Evolutionary conservation across 2,329 filamentous ascomycete species (phyloP).

Genomic region (Microthyrium microscopicum): DNA sequence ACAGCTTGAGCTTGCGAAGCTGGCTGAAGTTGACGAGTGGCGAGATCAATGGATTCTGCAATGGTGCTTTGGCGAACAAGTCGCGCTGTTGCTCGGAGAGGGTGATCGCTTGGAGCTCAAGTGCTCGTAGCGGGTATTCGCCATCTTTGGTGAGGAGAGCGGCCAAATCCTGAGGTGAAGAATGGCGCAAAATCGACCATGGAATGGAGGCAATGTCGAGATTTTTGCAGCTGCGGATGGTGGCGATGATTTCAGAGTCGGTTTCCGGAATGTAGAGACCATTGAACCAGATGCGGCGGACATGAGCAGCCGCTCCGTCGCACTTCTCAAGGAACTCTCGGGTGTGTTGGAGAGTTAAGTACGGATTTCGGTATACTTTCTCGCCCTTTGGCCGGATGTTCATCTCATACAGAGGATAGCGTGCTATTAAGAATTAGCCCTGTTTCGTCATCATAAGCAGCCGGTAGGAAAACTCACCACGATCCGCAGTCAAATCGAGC

Average conservation of each 20-base stretch:
- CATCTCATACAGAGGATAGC: constrained; percentile 31
- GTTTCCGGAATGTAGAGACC: constrained; percentile 36
- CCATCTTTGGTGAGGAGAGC: constrained; percentile 25
- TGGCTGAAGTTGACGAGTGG: constrained; percentile 29
- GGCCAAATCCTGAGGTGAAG: constrained; percentile 30
- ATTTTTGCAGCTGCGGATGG: constrained; percentile 29
- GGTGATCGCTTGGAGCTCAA: constrained; percentile 35
- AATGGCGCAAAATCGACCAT: constrained; percentile 35
- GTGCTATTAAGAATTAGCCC: constrained; percentile 12
- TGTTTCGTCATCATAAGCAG: not conserved
- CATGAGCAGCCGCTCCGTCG: constrained; percentile 29
- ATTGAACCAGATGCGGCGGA: constrained; percentile 37
- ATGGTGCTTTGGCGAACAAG: constrained; percentile 22
- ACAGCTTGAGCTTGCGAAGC: constrained; percentile 35
- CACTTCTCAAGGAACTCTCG: constrained; percentile 28
- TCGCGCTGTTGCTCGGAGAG: constrained; percentile 29
- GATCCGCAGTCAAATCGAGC: constrained; percentile 29
- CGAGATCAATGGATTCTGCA: constrained; percentile 28
- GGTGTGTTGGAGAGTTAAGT: constrained; percentile 30
- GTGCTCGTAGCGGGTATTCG: constrained; percentile 28
- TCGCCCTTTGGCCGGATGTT: constrained; percentile 29
- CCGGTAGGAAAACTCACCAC: constrained; percentile 11
- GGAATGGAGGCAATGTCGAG: constrained; percentile 32
- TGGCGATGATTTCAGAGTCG: constrained; percentile 31
- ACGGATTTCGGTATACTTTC: constrained; percentile 36